Base-by-base conservation (phyloP, 495 filamentous ascomycete genomes). In the Neurospora sp. region DNA sequence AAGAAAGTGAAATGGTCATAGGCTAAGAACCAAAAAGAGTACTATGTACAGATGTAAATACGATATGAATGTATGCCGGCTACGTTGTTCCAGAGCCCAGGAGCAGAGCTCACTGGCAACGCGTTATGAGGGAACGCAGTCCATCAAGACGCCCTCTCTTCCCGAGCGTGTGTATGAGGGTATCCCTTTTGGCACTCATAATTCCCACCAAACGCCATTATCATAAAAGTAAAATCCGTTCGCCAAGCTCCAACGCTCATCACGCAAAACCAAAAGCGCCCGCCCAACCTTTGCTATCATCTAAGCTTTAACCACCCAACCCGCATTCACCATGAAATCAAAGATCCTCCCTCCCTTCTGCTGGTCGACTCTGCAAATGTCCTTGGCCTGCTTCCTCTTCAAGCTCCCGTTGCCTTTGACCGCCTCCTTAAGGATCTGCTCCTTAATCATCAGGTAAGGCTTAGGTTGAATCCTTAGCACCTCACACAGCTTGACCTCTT, bases 371-470 rank as follows among this genome's bases (percentile, higher is more conserved):
- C 82, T 79, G 20, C 84, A 86, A 11, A 89, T 85, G 73, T 88
- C 90, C 77, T 90, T 90, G 0, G 92, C 94, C 74, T 91, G 88
- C 78, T 96, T 98, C 88, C 94, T 97, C 85, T 97, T 98, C 35
- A 99, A 76, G 40, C 83, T 88, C 2, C 96, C 96, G 39, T 94
- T 93, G 70, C 90, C 89, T 81, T 94, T 95, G 83, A 97, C 88
- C 1, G 95, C 92, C 78, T 98, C 94, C 78, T 92, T 93, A 66
- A 98, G 81, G 42, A 97, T 81, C 38, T 90, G 88, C 78, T 97
- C 94, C 82, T 98, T 98, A 81, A 99, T 94, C 76, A 93, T 92
- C 41, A 97, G 79, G 79, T 97, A 99, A 2, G 96, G 93, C 81
- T 98, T 98, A 1, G 96, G 96, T 81, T 93, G 90, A 41, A 98